Conservation (phyloP, 1,284 basidiomycete species). For the Afroboletus lepidellus region DNA sequence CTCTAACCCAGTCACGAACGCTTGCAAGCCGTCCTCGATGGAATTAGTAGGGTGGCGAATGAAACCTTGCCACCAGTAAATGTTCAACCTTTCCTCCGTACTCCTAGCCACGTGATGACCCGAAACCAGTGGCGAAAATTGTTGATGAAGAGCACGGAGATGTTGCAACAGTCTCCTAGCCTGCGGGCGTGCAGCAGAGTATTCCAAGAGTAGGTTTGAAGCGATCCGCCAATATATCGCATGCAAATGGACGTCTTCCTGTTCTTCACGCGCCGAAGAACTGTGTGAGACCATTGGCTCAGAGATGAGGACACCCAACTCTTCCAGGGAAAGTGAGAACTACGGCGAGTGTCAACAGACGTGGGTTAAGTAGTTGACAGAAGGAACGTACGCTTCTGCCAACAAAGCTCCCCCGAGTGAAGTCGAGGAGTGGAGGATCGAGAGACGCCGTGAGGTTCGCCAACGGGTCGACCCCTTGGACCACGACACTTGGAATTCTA, state of each 20-base stretch:
- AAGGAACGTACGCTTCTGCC: conserved; percentile 28
- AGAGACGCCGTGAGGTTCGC: conserved; percentile 22
- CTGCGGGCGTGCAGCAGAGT: conserved; percentile 31
- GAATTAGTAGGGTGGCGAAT: conserved; percentile 3
- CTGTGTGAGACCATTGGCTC: conserved; percentile 1
- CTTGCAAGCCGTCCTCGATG: conserved; percentile 9
- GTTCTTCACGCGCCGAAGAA: neutral
- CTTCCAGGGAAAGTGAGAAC: conserved; percentile 32
- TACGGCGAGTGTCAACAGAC: conserved; percentile 12
- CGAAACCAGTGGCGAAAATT: conserved; percentile 6
- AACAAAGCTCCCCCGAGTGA: conserved; percentile 25
- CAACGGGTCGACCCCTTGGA: conserved; percentile 6
- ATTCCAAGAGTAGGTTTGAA: conserved; percentile 35
- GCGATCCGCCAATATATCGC: conserved; percentile 33
- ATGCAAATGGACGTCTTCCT: conserved; percentile 18
- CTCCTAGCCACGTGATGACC: neutral
- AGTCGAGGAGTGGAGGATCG: conserved; percentile 22
- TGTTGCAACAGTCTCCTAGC: conserved; percentile 14
- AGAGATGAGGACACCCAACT: conserved; percentile 23
- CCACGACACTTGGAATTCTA: conserved; percentile 14
- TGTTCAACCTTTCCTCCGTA: neutral
- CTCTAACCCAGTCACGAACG: conserved; percentile 25
- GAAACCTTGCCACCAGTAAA: conserved; percentile 11
- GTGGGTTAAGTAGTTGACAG: neutral
- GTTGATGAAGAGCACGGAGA: conserved; percentile 18